Percentiles rank a stretch among this genome's conserved stretches.
Conservation (phyloP, 495 filamentous ascomycete species). For the Copromyces sp. region DNA sequence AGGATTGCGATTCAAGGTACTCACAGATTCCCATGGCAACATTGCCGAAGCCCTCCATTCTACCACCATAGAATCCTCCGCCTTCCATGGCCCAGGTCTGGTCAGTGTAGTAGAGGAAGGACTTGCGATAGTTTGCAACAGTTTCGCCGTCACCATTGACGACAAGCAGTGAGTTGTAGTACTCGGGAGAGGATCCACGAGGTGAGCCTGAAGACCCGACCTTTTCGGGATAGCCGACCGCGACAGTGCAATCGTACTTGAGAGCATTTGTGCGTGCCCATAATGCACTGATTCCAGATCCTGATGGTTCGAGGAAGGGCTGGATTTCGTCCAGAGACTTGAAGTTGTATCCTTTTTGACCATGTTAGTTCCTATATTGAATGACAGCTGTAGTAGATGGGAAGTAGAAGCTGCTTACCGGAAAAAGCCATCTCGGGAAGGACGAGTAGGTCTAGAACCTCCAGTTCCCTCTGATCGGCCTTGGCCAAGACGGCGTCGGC, state of each 20-base stretch:
- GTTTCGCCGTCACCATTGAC: slow-evolving; percentile 63
- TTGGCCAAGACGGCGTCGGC: slow-evolving; percentile 61
- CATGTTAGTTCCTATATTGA: slow-evolving; percentile 5
- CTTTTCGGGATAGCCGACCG: slow-evolving; percentile 80
- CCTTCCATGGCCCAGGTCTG: slow-evolving; percentile 85
- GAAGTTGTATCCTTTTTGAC: slow-evolving; percentile 74
- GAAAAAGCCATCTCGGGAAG: slow-evolving; percentile 85
- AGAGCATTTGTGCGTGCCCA: slow-evolving; percentile 73
- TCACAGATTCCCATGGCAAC: slow-evolving; percentile 84
- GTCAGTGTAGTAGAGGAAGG: slow-evolving; percentile 83
- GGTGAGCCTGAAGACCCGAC: slow-evolving; percentile 30
- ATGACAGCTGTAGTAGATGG: background rate
- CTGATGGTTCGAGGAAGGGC: slow-evolving; percentile 71
- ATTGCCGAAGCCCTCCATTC: slow-evolving; percentile 42
- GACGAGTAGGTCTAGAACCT: slow-evolving; percentile 61
- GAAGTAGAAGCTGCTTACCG: slow-evolving; percentile 40
- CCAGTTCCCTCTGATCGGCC: slow-evolving; percentile 41
- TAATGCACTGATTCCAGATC: slow-evolving; percentile 58
- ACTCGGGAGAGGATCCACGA: slow-evolving; percentile 31
- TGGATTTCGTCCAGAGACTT: slow-evolving; percentile 63
- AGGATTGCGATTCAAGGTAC: slow-evolving; percentile 16
- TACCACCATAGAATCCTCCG: slow-evolving; percentile 47
- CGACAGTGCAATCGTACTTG: slow-evolving; percentile 68
- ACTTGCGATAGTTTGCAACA: slow-evolving; percentile 78
- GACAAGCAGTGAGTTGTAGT: slow-evolving; percentile 78